These are phyloP conservation scores for Gaeumannomyces sp. DNA, from an alignment of 2,329 filamentous ascomycete genomes.

Conservation along the genomic window DNA sequence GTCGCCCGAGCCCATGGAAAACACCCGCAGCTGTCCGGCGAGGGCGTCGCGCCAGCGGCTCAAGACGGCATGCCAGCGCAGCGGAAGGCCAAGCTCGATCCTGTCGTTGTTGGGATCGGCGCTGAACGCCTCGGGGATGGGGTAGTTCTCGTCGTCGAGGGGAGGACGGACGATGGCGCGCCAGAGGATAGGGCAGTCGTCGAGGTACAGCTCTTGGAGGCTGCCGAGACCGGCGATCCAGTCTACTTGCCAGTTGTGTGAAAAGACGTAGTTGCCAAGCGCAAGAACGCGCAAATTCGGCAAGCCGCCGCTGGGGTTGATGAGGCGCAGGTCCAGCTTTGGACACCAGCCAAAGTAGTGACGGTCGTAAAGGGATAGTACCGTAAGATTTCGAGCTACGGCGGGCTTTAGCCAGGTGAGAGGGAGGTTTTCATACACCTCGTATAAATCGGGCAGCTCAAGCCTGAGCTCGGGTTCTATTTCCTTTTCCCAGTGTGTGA, in stretches of 20 bases:
- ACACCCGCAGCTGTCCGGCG: neutral
- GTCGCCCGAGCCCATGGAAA: neutral
- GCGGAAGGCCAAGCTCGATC: neutral
- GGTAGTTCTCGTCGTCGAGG: neutral
- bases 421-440: neutral
- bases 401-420: neutral
- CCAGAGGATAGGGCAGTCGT: neutral
- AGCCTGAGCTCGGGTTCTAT: neutral
- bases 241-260: neutral
- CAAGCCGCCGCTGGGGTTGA: neutral
- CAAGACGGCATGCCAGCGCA: neutral
- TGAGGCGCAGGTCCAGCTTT: neutral
- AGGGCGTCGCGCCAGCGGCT: neutral
- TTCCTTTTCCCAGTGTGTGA: neutral
- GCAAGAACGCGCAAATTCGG: neutral
- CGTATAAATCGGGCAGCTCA: neutral
- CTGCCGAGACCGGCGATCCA: neutral
- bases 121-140: neutral
- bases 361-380: neutral
- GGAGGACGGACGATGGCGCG: neutral
- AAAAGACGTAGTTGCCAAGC: neutral
- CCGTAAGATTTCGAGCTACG: neutral
- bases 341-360: constrained; percentile 1
- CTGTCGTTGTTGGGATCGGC: neutral
- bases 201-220: neutral